These are phyloP conservation scores for Tylopilus plumbeoviolaceoides DNA, from an alignment of 768 basidiomycete species.

Conservation along the genomic window DNA sequence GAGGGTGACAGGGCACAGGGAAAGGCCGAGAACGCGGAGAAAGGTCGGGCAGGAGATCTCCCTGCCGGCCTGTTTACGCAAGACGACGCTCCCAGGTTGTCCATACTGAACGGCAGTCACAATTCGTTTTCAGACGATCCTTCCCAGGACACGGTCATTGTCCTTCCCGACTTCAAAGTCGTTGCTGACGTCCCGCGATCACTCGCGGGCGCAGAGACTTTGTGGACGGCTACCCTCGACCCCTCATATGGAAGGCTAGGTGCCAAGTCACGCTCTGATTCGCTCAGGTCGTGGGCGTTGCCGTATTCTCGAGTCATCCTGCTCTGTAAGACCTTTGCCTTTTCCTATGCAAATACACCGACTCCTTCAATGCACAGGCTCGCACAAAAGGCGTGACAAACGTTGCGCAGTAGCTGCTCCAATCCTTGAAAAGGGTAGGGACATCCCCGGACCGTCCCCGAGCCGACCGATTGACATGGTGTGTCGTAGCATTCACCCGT, in stretches of 20 bases:
- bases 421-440: slow-evolving; percentile 69
- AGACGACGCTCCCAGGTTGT: slow-evolving; percentile 50
- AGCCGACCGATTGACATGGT: slow-evolving; percentile 2
- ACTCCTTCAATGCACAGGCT: slow-evolving; percentile 48
- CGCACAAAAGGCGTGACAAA: slow-evolving; percentile 90
- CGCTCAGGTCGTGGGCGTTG: slow-evolving; percentile 68
- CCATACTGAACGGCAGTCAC: slow-evolving; percentile 84
- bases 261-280: slow-evolving; percentile 38
- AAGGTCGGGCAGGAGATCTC: neutral
- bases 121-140: slow-evolving; percentile 57
- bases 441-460: slow-evolving; percentile 12
- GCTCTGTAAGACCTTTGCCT: slow-evolving; percentile 60
- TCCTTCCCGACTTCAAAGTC: slow-evolving; percentile 91
- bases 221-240: slow-evolving; percentile 64
- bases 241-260: slow-evolving; percentile 52
- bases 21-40: slow-evolving; percentile 1
- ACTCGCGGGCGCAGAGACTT: slow-evolving; percentile 56
- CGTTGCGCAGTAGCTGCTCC: slow-evolving; percentile 87
- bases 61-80: slow-evolving; percentile 56
- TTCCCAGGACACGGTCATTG: slow-evolving; percentile 71
- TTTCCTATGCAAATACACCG: neutral
- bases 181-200: slow-evolving; percentile 69
- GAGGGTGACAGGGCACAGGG: slow-evolving; percentile 2
- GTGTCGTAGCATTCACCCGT: slow-evolving; percentile 51
- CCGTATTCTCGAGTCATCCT: slow-evolving; percentile 90